Percentiles rank a stretch among this genome's conserved stretches.
Evolutionary conservation across 116 monocot species (phyloP).

Genomic region (Cymodocea nodosa): DNA sequence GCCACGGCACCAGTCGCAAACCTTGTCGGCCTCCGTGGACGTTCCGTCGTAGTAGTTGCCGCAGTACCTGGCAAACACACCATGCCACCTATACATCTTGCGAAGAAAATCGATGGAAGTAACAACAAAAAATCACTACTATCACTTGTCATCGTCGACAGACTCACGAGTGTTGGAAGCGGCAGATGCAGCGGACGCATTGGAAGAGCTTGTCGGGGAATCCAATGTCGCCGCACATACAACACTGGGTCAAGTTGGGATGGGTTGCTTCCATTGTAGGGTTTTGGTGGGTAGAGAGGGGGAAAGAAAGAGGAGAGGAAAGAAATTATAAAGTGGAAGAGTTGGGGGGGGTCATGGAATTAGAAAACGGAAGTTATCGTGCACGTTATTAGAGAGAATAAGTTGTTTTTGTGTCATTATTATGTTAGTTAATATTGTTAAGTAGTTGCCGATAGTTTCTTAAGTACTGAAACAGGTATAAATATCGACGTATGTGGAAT

Average conservation of each 20-base stretch:
- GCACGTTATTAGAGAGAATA: too few relatives aligned
- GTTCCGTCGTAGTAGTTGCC: constrained; percentile 42
- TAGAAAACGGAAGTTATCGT: too few relatives aligned
- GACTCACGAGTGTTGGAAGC: constrained; percentile 70
- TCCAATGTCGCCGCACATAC: constrained; percentile 83
- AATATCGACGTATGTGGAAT: too few relatives aligned
- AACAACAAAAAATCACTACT: too few relatives aligned
- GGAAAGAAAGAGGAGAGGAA: too few relatives aligned
- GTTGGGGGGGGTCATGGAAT: too few relatives aligned
- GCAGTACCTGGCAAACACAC: constrained; percentile 34
- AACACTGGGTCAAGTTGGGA: constrained; percentile 26
- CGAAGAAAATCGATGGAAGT: neutral
- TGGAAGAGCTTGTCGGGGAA: constrained; percentile 74
- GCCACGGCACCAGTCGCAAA: constrained; percentile 77
- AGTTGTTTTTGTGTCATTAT: too few relatives aligned
- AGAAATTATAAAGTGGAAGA: too few relatives aligned
- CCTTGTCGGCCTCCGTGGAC: constrained; percentile 3
- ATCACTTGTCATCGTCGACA: neutral
- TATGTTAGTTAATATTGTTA: too few relatives aligned
- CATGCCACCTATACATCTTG: neutral
- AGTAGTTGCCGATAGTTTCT: too few relatives aligned
- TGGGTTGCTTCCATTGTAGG: neutral
- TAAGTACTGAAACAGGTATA: too few relatives aligned
- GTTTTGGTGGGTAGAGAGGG: too few relatives aligned
- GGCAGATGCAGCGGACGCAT: constrained; percentile 53